Conservation (phyloP, 2,329 filamentous ascomycete genomes). For the Aureobasidium lini region DNA sequence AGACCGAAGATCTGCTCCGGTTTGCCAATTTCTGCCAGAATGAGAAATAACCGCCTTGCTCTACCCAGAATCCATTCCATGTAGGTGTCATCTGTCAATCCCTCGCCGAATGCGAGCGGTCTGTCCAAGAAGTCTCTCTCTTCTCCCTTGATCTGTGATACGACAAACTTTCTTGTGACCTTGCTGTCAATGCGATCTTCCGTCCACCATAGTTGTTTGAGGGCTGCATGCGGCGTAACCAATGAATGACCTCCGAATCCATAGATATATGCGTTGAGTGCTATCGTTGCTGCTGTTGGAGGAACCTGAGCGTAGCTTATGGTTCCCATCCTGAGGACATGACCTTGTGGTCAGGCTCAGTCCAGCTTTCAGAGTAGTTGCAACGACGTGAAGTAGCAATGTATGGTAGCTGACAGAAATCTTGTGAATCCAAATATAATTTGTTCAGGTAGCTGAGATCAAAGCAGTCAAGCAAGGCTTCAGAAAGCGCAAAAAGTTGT, state of each 20-base stretch:
- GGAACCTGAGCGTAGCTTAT: slow-evolving; percentile 28
- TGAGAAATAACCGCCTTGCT: slow-evolving; percentile 62
- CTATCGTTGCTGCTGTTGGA: slow-evolving; percentile 31
- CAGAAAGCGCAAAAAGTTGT: background rate
- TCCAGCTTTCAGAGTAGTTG: background rate
- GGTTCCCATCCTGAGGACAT: slow-evolving; percentile 24
- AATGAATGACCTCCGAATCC: slow-evolving; percentile 44
- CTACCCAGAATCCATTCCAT: slow-evolving; percentile 69
- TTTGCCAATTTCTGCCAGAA: slow-evolving; percentile 61
- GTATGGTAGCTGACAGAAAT: too few species aligned
- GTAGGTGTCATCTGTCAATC: slow-evolving; percentile 57
- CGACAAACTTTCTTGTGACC: slow-evolving; percentile 61
- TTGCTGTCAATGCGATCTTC: slow-evolving; percentile 60
- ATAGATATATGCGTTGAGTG: slow-evolving; percentile 44
- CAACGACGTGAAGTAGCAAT: background rate
- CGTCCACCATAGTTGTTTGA: slow-evolving; percentile 62
- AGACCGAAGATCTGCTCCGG: slow-evolving; percentile 68
- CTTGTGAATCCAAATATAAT: background rate
- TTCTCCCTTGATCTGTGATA: slow-evolving; percentile 54
- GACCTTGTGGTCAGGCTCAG: background rate
- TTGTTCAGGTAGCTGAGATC: background rate
- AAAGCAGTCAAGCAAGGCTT: background rate
- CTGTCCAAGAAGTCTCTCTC: slow-evolving; percentile 56
- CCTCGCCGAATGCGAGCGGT: slow-evolving; percentile 60
- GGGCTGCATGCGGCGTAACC: slow-evolving; percentile 41